Evolutionary conservation across 768 basidiomycete genomes (phyloP), one percentile per base, ranked within the genome.

Genomic region (Glaciozyma martinii): DNA sequence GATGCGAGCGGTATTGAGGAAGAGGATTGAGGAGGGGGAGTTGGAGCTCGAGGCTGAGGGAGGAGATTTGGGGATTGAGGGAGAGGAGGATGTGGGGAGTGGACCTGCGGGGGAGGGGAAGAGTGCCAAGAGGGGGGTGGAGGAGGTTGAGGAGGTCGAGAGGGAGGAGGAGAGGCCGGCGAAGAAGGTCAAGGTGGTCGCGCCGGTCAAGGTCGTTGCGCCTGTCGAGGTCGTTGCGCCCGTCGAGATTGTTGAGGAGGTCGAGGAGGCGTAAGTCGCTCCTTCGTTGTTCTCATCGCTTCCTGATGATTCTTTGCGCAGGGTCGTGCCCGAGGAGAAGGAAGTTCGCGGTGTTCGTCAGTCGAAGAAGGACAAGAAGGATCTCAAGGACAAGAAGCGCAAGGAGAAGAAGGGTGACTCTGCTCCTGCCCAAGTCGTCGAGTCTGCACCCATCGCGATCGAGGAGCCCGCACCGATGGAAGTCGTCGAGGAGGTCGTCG

Each of bases 11-110:
- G 82, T 83, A 70, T 73, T 89, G n/a, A 81, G 84, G 30, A 74
- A 71, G 59, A 80, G 79, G 64, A 89, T 90, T 86, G 76, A 79
- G 56, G 74, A 73, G 0, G 85, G 86, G 1, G 82, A 83, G 59
- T 61, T 90, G 49, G 78, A 81, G 2, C 60, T 71, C 2, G 84
- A 86, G 69, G 86, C 88, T 13, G 89, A 91, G 72, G 69, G 74
- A 10, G 78, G 78, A 16, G 67, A 75, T 23, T 60, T 70, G 49
- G 71, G 69, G 55, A 70, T 78, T 73, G 66, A 78, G 67, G 67
- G 77, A 66, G 49, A 75, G 70, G 42, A 76, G 71, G 68, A 78
- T 74, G 15, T 72, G 71, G 44, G 71, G 30, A 44, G 75, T 44
- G n/a, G 76, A 57, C 29, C 73, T 66, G 43, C 73, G 72, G 56